Percentiles rank a stretch among this genome's conserved stretches.
Conservation (phyloP, 2,329 filamentous ascomycete genomes). For the Penicillium sp. region DNA sequence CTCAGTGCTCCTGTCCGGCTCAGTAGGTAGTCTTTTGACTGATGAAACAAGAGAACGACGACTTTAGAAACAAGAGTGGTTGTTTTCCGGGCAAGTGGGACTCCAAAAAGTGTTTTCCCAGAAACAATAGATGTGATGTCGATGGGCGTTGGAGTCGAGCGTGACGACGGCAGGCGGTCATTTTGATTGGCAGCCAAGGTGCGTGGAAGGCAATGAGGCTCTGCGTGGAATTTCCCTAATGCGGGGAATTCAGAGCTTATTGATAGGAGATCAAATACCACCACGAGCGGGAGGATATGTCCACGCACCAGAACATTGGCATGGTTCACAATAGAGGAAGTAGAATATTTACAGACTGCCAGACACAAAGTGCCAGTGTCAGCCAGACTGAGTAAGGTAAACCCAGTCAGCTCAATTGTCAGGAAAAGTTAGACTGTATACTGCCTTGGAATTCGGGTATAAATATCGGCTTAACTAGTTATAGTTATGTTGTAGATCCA, state of each 20-base stretch:
- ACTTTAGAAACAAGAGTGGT: not conserved
- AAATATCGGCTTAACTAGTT: not conserved
- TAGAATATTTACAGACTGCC: not conserved
- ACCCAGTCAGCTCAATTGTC: not conserved
- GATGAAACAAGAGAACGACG: not conserved
- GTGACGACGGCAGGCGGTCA: constrained; percentile 2
- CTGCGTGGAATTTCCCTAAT: not conserved
- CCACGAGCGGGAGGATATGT: not conserved
- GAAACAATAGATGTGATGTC: constrained; percentile 1
- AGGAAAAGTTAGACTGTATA: not conserved
- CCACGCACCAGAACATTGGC: not conserved
- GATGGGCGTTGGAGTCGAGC: constrained; percentile 4
- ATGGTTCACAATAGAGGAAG: not conserved
- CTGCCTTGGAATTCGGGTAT: not conserved
- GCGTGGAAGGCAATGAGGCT: not conserved
- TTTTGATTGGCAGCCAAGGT: constrained; percentile 8
- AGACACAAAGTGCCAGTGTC: not conserved
- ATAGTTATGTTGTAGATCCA: too few relatives aligned
- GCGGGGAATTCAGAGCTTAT: not conserved
- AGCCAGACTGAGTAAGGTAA: not conserved
- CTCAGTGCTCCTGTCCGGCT: not conserved
- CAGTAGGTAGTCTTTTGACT: not conserved
- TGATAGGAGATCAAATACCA: not conserved
- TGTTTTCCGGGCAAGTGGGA: not conserved
- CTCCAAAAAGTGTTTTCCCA: not conserved